Base-by-base conservation (phyloP, 2,329 filamentous ascomycete genomes). In the Fusarium sulawesiense region DNA sequence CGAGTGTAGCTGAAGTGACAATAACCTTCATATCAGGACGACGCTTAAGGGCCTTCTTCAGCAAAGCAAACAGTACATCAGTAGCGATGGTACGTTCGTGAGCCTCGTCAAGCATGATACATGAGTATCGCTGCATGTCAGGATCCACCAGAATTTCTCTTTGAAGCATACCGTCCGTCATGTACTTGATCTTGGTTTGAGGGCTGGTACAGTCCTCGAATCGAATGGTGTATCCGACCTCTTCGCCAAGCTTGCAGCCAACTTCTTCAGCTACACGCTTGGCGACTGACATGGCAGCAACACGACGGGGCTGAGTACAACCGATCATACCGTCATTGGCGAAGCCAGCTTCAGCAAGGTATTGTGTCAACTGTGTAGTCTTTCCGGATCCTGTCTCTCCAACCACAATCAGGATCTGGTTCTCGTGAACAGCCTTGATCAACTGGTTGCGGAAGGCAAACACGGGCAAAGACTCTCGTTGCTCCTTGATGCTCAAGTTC, bases 91-190 rank as follows among this genome's bases (percentile, higher is more conserved):
- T 99, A 64, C 96, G 90, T 79, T 99, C 96, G 88, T 99, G 96
- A 6, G 96, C 96, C 78, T 99, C 96, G 78, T 99, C 96, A 74
- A 99, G 87, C 91, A 99, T 99, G 76, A 99, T 98, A 65, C 96
- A 93, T 1, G 94, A 97, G 78, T 99, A 99, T 71, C 92, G 89
- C 76, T 88, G 92, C 71, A 99, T 83, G 74, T 97, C 92, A 1
- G 94, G 92, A 78, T 99, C 96, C 72, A 98, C 87, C 54, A 99
- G 86, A 78, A 98, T 94, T 82, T 99, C 96, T 83, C 96, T 89
- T 82, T 98, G 91, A 78, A 99, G 88, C 93, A 98, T 98, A 80
- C 96, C 96, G 76, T 99, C 96, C 18, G 96, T 99, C 95, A 99
- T 98, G 83, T 99, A 99, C 83, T 99, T 99, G 84, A 99, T 97